Conservation (phyloP, 2,329 filamentous ascomycete species). For the Biscogniauxia sp. region DNA sequence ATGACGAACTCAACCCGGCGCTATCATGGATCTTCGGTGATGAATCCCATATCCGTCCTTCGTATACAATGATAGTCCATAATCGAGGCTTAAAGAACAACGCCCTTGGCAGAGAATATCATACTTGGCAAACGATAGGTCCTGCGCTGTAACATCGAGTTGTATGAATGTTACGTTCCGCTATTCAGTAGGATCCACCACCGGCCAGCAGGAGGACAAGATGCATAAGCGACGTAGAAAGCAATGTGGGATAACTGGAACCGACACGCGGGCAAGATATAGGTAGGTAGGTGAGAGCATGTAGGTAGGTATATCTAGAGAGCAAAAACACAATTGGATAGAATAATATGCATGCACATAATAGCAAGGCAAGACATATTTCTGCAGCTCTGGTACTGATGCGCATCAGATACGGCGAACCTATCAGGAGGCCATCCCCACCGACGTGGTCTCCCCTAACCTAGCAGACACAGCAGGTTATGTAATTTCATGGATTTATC, state of each 20-base stretch:
- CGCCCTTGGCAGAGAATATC: background rate
- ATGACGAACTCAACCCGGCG: background rate
- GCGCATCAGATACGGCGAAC: background rate
- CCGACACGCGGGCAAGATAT: background rate
- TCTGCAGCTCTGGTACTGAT: background rate
- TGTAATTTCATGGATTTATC: background rate
- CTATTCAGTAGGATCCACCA: background rate
- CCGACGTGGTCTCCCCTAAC: too few relatives aligned
- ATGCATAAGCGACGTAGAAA: background rate
- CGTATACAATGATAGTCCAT: background rate
- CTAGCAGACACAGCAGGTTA: too few relatives aligned
- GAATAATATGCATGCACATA: background rate
- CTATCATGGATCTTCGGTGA: background rate
- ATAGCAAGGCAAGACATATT: background rate
- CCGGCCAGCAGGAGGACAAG: background rate
- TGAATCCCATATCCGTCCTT: background rate
- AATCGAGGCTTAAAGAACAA: background rate
- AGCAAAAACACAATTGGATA: background rate
- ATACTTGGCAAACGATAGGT: background rate
- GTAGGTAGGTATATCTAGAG: background rate
- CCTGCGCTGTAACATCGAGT: background rate
- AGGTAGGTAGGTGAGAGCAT: background rate
- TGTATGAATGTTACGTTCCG: background rate
- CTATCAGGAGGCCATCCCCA: background rate
- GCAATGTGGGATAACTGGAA: background rate